phyloP scores from a whole-genome alignment of 345 rosid genomes.

The Populus davidiana region DNA sequence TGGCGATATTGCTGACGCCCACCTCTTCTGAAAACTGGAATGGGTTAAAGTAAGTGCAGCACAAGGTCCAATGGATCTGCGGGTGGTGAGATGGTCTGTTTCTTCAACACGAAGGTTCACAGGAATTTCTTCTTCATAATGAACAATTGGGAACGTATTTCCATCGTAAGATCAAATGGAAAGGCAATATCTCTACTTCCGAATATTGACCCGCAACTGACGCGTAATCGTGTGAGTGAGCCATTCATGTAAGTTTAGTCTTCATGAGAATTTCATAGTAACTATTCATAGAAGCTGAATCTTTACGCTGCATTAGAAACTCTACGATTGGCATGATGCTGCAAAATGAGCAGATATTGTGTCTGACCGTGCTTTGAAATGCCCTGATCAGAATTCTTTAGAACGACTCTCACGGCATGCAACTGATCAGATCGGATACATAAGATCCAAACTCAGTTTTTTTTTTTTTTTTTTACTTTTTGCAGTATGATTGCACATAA shows the following conservation, averaged over 20 bases:
- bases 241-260: background rate
- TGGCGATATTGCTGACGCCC: too few species aligned
- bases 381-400: conserved; percentile 57
- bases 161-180: conserved; percentile 70
- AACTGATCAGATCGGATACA: too few species aligned
- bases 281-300: background rate
- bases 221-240: conserved; percentile 75
- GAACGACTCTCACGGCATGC: conserved; percentile 65
- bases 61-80: too few species aligned
- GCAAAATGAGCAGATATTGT: conserved; percentile 93
- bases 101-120: too few species aligned
- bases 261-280: background rate
- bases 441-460: too few species aligned
- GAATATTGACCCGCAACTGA: conserved; percentile 69
- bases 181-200: conserved; percentile 86
- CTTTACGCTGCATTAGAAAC: conserved; percentile 32
- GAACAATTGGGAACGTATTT: too few species aligned
- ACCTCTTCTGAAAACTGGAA: too few species aligned
- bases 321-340: conserved; percentile 94
- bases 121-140: too few species aligned
- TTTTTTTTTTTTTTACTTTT: too few species aligned
- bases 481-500: too few species aligned
- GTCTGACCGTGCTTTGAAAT: conserved; percentile 67
- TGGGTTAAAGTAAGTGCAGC: too few species aligned
- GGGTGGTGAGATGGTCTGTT: too few species aligned